Percentiles rank a stretch among this genome's conserved stretches.
These are phyloP conservation scores for Jasminum sambac DNA, from an alignment of 257 asterid species.

Conservation along the genomic window DNA sequence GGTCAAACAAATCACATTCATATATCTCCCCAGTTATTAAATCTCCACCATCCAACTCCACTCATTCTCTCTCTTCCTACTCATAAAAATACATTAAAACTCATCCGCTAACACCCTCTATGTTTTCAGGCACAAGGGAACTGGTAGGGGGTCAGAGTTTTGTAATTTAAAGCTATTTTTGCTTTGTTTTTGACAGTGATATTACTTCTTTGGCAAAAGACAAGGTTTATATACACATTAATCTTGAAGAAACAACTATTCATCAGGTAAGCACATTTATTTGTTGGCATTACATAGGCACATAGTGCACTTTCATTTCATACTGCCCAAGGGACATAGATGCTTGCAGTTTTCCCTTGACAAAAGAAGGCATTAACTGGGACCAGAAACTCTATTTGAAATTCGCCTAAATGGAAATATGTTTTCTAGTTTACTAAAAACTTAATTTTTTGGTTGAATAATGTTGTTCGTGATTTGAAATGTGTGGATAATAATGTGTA, in stretches of 20 bases:
- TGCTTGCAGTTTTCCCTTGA: background rate
- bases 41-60: too few relatives aligned
- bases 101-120: too few relatives aligned
- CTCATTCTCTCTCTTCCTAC: too few relatives aligned
- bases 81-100: too few relatives aligned
- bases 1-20: too few relatives aligned
- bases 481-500: too few relatives aligned
- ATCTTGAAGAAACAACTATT: conserved; percentile 81
- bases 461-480: too few relatives aligned
- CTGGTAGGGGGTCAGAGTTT: background rate
- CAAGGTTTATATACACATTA: conserved; percentile 67
- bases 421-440: background rate
- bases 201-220: conserved; percentile 93
- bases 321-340: background rate
- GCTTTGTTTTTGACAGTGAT: conserved; percentile 64
- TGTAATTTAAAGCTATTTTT: background rate
- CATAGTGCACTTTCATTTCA: background rate
- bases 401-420: background rate
- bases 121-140: conserved; percentile 3
- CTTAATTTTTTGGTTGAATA: too few relatives aligned
- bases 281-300: background rate
- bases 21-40: too few relatives aligned
- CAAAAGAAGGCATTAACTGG: background rate
- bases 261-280: conserved; percentile 56
- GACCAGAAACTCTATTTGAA: background rate